These are phyloP conservation scores for Sporobolomyces pararoseus DNA, from an alignment of 768 basidiomycete genomes.

Conservation along the genomic window DNA sequence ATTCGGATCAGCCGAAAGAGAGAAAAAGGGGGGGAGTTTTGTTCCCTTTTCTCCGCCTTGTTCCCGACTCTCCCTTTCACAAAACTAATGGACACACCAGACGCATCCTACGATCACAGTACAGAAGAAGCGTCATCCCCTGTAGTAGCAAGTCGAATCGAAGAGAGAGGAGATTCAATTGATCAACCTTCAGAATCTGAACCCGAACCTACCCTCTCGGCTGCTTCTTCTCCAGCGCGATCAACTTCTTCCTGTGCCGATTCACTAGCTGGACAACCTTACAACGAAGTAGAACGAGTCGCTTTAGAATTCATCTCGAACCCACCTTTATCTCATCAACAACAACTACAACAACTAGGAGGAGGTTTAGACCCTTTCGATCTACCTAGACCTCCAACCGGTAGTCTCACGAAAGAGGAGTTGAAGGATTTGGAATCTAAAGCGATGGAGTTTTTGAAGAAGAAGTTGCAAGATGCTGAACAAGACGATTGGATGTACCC, in stretches of 20 bases:
- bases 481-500: constrained; percentile 15
- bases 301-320: constrained; percentile 4
- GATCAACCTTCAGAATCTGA: not conserved
- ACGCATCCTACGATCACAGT: not conserved
- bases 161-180: not conserved
- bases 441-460: not conserved
- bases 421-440: not conserved
- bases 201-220: constrained; percentile 13
- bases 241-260: not conserved
- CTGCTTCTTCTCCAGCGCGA: constrained; percentile 8
- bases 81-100: too few species aligned
- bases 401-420: not conserved
- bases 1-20: not conserved
- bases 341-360: not conserved
- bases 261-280: not conserved
- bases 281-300: not conserved
- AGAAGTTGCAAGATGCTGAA: not conserved
- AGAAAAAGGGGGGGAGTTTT: too few species aligned
- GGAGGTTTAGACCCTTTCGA: constrained; percentile 15
- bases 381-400: not conserved
- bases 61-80: not conserved
- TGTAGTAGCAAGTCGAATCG: too few species aligned
- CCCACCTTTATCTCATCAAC: not conserved
- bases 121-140: not conserved
- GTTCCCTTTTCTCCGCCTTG: not conserved